Evolutionary conservation across 371 early-diverging fungal genomes (phyloP), one percentile per base, ranked within the genome.

Genomic region (Apophysomyces variabilis): DNA sequence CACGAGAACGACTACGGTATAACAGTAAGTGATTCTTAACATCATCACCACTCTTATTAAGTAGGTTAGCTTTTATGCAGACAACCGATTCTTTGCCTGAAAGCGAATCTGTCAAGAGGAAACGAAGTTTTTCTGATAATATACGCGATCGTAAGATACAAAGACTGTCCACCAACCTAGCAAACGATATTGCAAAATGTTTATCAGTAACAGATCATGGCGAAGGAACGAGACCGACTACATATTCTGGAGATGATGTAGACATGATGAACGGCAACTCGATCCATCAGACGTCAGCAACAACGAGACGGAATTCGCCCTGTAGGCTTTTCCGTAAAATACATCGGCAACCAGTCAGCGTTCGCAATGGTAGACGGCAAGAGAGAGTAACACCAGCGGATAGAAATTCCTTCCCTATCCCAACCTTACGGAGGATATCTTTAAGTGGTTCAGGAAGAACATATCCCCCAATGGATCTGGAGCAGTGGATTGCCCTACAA

Each of bases 111-210:
- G 39, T 64, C 14, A 82, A 82, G 66, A 68, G 83, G 35, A 82
- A 82, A 69, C 71, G 83, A 18, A 77, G 79, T 32, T 70, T 78
- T 45, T 59, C 73, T 7, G 78, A 80, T 32, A 60, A 64, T 47
- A 65, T 61, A 13, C 70, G 74, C 18, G 80, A 82, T 58, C 68
- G 78, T 12, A 82, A 82, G 60, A 63, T 76, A 67, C 76, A 78
- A 61, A 71, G 70, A n/a, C 37, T 82, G 11, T 79, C 83, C 1
- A 64, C 68, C 13, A 77, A 46, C 44, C 59, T 82, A 21, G 83
- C 80, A 36, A 79, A 82, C 26, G 78, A 82, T 46, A 75, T 82
- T 59, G 83, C 80, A 14, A 74, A 80, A 9, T 74, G 77, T 58
- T 43, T 82, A 38, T 72, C 80, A 0, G 64, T 82, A n/a, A 62